A percentile compares a stretch with the other conserved stretches of the same genome.
These are phyloP conservation scores for Dactylellina parvicollis DNA, from an alignment of 2,329 filamentous ascomycete species.

Conservation along the genomic window DNA sequence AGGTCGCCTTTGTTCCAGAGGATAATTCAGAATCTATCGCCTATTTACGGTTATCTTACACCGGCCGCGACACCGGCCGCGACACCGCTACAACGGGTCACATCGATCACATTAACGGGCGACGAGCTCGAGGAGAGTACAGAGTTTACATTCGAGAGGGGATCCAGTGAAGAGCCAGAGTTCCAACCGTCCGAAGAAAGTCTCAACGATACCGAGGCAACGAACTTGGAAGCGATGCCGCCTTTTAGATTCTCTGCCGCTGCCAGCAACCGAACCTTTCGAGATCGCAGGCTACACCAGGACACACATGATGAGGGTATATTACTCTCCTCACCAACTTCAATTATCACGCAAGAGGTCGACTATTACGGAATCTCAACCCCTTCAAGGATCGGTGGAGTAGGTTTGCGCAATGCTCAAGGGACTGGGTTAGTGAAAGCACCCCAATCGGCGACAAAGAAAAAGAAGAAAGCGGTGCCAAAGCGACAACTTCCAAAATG, in stretches of 20 bases:
- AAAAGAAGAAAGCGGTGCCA: neutral
- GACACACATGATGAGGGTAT: neutral
- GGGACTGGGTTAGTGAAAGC: neutral
- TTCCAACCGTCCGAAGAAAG: neutral
- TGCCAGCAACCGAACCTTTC: constrained; percentile 17
- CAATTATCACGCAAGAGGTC: neutral
- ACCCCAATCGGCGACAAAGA: neutral
- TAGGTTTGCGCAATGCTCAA: neutral
- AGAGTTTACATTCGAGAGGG: neutral
- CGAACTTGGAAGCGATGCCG: constrained; percentile 5
- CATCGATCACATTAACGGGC: constrained; percentile 7
- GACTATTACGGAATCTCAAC: too few species aligned
- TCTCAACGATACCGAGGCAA: neutral
- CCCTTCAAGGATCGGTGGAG: neutral
- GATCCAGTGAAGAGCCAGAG: neutral
- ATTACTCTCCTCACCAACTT: neutral
- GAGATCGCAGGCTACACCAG: neutral
- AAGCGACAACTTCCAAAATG: constrained; percentile 16
- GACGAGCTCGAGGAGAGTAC: constrained; percentile 17
- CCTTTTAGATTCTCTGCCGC: constrained; percentile 37
- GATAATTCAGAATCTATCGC: constrained; percentile 34
- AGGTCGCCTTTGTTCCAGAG: constrained; percentile 37
- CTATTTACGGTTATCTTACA: constrained; percentile 30
- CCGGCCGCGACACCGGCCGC: constrained; percentile 21
- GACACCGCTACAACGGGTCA: constrained; percentile 5